Base-by-base conservation (phyloP, 306 rosid genomes). In the Lathyrus tuberosus region DNA sequence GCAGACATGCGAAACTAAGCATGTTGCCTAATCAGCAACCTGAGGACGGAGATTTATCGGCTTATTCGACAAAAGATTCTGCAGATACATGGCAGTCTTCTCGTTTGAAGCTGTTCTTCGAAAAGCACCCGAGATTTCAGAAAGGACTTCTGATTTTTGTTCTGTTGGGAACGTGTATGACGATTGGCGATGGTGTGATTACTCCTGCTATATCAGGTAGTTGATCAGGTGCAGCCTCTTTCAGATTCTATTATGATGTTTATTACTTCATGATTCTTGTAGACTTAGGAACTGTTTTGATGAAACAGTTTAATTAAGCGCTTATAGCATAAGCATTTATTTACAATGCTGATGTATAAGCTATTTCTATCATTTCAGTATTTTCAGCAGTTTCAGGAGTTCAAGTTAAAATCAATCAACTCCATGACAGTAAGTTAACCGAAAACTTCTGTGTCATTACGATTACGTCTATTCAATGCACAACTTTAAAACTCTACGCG, bases 151-250 rank as follows among this genome's bases (percentile, higher is more conserved):
- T 91, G 62, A 69, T 91, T 72, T 84, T 88, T 51, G 97, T 86
- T 80, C 86, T 90, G 30, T 76, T 88, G 2, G 97, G 95, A 33
- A 88, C 97, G 54, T 81, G 88, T 65, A 88, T 90, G 97, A 82
- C 84, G 17, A 84, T 90, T 65, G 90, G 88, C 31, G 92, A 90
- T 66, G 95, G 95, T 43, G 86, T 88, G 44, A 84, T 90, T 70
- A 90, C 97, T 67, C 97, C 95, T 60, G 86, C 97, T 78, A 88
- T 90, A 79, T 90, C 95, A 84, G 97, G 97, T 86, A 65, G 68
- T 78, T 78, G 24, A 67, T 66, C 79, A 49, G 58, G 63, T 67
- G 71, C 40, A 64, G 54, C 67, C 68, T 37, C 66, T 65, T 8
- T 67, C 53, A 73, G 73, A 70, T 68, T 79, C 83, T 74, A 40